Conservation (phyloP, 2,329 filamentous ascomycete species). For the Tympanopsis confertula region DNA sequence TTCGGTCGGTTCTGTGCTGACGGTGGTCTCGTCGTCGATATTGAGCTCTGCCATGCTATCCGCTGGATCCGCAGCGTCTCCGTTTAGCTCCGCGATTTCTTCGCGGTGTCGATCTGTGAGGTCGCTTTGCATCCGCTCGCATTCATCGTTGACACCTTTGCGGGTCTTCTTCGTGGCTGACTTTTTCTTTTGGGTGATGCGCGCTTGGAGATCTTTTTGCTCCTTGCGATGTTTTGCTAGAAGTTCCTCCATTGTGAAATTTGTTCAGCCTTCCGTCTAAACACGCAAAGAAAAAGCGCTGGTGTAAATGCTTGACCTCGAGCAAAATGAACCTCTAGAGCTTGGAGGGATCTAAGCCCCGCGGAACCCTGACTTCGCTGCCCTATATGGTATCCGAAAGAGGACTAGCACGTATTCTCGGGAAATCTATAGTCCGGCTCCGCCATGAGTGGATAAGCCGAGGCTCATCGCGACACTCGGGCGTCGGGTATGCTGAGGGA, state of each 20-base stretch:
- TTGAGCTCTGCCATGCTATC: conserved; percentile 7
- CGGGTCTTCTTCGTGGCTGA: conserved; percentile 79
- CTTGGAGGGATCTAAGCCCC: too few relatives aligned
- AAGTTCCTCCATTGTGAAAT: conserved; percentile 66
- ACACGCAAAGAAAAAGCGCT: not conserved
- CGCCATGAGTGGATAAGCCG: too few relatives aligned
- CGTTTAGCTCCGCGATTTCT: conserved; percentile 37
- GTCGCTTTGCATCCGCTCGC: conserved; percentile 56
- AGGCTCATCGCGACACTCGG: too few relatives aligned
- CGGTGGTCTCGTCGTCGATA: conserved; percentile 1
- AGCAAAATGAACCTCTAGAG: too few relatives aligned
- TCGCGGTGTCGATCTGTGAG: conserved; percentile 55
- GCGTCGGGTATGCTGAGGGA: too few relatives aligned
- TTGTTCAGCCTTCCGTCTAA: not conserved
- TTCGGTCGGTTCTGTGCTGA: not conserved
- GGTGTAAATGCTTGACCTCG: not conserved
- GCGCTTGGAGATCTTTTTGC: conserved; percentile 71
- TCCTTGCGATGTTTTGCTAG: conserved; percentile 78
- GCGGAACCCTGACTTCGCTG: not conserved
- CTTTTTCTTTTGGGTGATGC: conserved; percentile 92
- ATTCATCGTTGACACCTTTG: conserved; percentile 67
- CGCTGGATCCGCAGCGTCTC: conserved; percentile 5
- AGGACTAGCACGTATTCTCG: not conserved
- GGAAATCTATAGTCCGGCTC: not conserved
- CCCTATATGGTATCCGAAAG: not conserved